Conservation (phyloP, 768 basidiomycete genomes). For the Gelatoporia subvermispora region DNA sequence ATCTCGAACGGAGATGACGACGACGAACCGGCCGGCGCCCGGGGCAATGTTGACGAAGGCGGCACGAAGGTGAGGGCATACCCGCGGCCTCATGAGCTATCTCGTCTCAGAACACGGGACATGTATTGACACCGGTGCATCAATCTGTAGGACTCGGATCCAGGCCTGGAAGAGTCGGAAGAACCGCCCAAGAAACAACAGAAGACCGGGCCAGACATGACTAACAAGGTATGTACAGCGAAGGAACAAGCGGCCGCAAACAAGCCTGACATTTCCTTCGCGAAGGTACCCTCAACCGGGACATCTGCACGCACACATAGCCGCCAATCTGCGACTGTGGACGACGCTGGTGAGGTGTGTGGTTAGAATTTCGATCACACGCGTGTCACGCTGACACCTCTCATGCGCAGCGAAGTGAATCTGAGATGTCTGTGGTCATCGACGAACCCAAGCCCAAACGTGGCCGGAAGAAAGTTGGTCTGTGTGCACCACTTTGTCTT, state of each 20-base stretch:
- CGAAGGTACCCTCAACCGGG: too few species aligned
- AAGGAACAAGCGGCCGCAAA: too few species aligned
- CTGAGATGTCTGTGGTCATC: conserved; percentile 55
- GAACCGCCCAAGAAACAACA: conserved; percentile 6
- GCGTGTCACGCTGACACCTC: background rate
- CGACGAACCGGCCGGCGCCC: too few species aligned
- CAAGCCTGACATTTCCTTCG: too few species aligned
- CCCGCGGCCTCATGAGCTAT: conserved; percentile 3
- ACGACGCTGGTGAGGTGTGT: conserved; percentile 3
- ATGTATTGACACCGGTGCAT: background rate
- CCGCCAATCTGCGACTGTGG: background rate
- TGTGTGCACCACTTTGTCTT: too few species aligned
- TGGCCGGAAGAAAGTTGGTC: conserved; percentile 34
- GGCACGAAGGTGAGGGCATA: background rate
- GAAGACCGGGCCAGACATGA: conserved; percentile 1
- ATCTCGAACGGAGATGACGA: too few species aligned
- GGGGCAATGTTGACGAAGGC: too few species aligned
- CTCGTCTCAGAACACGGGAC: background rate
- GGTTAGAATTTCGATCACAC: background rate
- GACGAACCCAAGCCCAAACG: conserved; percentile 50
- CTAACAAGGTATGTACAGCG: too few species aligned
- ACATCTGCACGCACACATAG: too few species aligned
- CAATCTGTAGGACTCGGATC: background rate
- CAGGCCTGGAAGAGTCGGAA: background rate
- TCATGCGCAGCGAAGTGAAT: conserved; percentile 40